Conservation (phyloP, 192 early-diverging fungal species). For the Geranomyces michiganensis region DNA sequence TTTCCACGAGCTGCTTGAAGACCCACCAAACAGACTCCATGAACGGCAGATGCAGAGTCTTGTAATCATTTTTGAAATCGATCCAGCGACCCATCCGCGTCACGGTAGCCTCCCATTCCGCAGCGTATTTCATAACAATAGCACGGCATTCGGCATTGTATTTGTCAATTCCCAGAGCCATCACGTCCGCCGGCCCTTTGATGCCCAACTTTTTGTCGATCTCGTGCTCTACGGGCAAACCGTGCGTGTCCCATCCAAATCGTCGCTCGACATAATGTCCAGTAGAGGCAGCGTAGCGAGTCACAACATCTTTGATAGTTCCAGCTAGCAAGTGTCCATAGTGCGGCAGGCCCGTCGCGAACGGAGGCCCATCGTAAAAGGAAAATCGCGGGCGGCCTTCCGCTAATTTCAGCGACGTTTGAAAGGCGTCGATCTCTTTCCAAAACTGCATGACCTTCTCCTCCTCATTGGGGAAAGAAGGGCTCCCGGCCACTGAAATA, state of each 20-base stretch:
- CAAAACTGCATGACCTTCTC: constrained; percentile 91
- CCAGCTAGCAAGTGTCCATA: constrained; percentile 98
- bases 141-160: constrained; percentile 96
- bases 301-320: constrained; percentile 99
- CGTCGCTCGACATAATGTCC: constrained; percentile 97
- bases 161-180: constrained; percentile 91
- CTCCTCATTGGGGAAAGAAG: constrained; percentile 94
- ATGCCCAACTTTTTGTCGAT: constrained; percentile 93
- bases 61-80: constrained; percentile 99
- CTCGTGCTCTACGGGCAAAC: constrained; percentile 93
- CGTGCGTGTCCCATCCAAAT: constrained; percentile 97
- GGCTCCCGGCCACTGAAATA: constrained; percentile 49
- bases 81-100: constrained; percentile 99
- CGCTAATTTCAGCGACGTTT: constrained; percentile 86
- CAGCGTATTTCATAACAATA: constrained; percentile 95
- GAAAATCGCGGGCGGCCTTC: constrained; percentile 84
- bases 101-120: constrained; percentile 92
- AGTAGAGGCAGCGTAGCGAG: constrained; percentile 91
- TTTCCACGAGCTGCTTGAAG: constrained; percentile 93
- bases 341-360: constrained; percentile 97
- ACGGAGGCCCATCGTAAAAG: constrained; percentile 99
- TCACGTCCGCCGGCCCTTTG: constrained; percentile 84
- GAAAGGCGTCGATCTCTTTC: constrained; percentile 97
- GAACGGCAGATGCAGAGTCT: constrained; percentile 91
- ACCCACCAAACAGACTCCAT: constrained; percentile 99